phyloP scores from a whole-genome alignment of 2,329 filamentous ascomycete species.

The Pseudodiploospora longispora region DNA sequence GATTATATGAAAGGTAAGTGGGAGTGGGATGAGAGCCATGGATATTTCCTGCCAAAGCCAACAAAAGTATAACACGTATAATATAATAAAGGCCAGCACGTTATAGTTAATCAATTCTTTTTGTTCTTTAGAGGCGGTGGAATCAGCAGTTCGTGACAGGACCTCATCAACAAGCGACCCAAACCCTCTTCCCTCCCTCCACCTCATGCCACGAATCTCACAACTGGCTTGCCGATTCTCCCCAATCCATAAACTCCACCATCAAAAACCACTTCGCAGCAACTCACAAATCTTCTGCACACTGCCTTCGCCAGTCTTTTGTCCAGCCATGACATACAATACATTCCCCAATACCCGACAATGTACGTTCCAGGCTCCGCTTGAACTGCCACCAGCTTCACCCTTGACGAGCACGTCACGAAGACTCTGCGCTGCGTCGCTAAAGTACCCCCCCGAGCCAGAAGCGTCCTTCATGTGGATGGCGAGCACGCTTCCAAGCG shows the following conservation, averaged over 20 bases:
- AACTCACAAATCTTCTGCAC: conserved; percentile 18
- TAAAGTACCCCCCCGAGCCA: conserved; percentile 39
- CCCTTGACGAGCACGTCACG: conserved; percentile 27
- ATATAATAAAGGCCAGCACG: too few relatives aligned
- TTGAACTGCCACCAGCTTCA: conserved; percentile 12
- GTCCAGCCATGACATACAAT: conserved; percentile 49
- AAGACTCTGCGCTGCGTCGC: conserved; percentile 35
- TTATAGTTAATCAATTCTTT: background rate
- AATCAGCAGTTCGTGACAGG: background rate
- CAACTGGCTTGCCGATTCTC: background rate
- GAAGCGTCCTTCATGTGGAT: conserved; percentile 43
- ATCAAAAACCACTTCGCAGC: conserved; percentile 4
- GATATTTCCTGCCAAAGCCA: too few relatives aligned
- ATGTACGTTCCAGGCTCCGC: conserved; percentile 41
- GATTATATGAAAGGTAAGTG: too few relatives aligned
- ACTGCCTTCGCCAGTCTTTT: conserved; percentile 28
- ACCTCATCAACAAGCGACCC: background rate
- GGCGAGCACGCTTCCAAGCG: conserved; percentile 66
- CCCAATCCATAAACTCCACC: background rate
- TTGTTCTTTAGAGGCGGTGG: background rate
- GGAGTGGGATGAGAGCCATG: too few relatives aligned
- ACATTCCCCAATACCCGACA: conserved; percentile 49
- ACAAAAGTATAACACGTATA: too few relatives aligned
- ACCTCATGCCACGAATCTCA: too few relatives aligned
- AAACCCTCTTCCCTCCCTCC: background rate